phyloP scores from a whole-genome alignment of 345 rosid species.

The Eutrema heterophyllum region DNA sequence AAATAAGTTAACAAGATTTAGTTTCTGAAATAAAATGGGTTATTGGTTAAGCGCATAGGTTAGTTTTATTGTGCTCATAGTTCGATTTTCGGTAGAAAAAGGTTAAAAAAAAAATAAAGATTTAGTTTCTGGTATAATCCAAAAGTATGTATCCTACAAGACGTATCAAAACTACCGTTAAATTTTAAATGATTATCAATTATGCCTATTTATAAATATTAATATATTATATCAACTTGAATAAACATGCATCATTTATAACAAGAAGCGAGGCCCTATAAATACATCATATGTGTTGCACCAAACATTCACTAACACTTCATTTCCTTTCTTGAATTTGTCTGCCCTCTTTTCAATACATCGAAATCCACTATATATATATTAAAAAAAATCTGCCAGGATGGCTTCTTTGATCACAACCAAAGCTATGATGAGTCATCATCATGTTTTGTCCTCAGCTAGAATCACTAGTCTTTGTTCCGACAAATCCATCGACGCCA shows the following conservation, averaged over 20 bases:
- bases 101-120: too few species aligned
- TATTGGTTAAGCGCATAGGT: too few species aligned
- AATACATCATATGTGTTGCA: constrained; percentile 25
- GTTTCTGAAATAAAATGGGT: too few species aligned
- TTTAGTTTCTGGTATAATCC: too few species aligned
- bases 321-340: constrained; percentile 11
- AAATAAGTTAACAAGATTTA: too few species aligned
- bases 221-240: constrained; percentile 20
- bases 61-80: too few species aligned
- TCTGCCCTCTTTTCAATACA: constrained; percentile 25
- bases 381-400: neutral
- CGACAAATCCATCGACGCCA: constrained; percentile 8
- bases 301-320: constrained; percentile 22
- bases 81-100: too few species aligned
- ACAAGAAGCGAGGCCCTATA: constrained; percentile 25
- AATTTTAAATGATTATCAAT: neutral
- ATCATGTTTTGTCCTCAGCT: constrained; percentile 18
- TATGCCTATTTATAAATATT: neutral
- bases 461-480: constrained; percentile 22
- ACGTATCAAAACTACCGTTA: neutral
- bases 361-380: neutral
- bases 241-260: constrained; percentile 11
- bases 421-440: constrained; percentile 31
- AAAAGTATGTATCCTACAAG: neutral
- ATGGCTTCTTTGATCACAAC: constrained; percentile 36